A percentile compares a stretch with the other conserved stretches of the same genome.
These are phyloP conservation scores for Elsinoe australis DNA, from an alignment of 2,329 filamentous ascomycete species.

Conservation along the genomic window DNA sequence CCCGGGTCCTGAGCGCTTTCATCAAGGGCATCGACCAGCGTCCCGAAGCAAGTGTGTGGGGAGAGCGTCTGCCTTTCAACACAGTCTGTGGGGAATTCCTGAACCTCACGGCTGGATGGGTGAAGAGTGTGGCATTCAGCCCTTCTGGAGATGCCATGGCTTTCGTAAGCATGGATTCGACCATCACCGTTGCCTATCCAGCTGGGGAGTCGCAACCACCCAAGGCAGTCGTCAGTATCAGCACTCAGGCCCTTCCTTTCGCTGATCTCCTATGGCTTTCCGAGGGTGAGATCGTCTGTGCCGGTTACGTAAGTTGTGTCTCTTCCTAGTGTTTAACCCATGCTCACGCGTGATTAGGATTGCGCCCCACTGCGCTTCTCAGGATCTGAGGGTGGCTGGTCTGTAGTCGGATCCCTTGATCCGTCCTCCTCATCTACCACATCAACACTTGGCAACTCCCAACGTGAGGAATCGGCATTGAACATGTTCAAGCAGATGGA, in stretches of 20 bases:
- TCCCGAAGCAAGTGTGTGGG: constrained; percentile 84
- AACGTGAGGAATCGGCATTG: constrained; percentile 81
- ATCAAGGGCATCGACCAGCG: constrained; percentile 88
- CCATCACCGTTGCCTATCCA: constrained; percentile 92
- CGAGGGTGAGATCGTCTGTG: constrained; percentile 89
- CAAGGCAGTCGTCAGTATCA: constrained; percentile 79
- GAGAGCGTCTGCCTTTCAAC: constrained; percentile 92
- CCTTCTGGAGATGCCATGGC: constrained; percentile 88
- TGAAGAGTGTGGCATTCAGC: constrained; percentile 88
- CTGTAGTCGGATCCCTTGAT: constrained; percentile 73
- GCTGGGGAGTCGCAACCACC: constrained; percentile 84
- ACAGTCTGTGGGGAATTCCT: constrained; percentile 95
- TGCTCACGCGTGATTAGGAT: constrained; percentile 36
- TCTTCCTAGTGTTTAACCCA: not conserved
- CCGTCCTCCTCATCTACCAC: constrained; percentile 37
- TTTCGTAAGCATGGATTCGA: constrained; percentile 92
- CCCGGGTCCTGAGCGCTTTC: constrained; percentile 87
- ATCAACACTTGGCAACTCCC: constrained; percentile 35
- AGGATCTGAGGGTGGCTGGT: constrained; percentile 73
- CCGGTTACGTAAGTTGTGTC: constrained; percentile 61
- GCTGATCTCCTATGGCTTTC: constrained; percentile 87
- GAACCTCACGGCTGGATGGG: constrained; percentile 95
- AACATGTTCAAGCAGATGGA: constrained; percentile 99
- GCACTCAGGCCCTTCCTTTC: constrained; percentile 84
- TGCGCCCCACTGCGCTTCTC: constrained; percentile 84